Percentiles rank a stretch among this genome's conserved stretches.
These are phyloP conservation scores for Colletotrichum sp. DNA, from an alignment of 2,329 filamentous ascomycete species.

Conservation along the genomic window DNA sequence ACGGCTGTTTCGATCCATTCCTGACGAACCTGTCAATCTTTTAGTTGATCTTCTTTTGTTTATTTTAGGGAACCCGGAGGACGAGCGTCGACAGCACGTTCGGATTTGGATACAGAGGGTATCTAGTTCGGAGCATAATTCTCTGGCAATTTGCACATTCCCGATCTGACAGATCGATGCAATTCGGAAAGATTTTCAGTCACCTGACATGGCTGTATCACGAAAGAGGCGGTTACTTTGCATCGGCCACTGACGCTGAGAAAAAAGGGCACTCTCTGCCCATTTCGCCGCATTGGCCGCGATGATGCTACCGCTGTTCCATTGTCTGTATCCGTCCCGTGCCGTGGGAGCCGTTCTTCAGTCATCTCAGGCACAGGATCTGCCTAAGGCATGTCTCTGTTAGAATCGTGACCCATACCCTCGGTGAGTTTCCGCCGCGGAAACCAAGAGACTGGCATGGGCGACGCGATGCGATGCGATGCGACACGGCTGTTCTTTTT, in stretches of 20 bases:
- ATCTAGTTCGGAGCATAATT: background rate
- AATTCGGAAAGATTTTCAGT: background rate
- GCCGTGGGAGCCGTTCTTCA: background rate
- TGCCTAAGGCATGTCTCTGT: background rate
- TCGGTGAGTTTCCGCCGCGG: conserved; percentile 12
- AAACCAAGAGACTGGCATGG: background rate
- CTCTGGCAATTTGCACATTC: background rate
- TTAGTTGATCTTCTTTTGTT: background rate
- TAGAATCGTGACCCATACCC: conserved; percentile 4
- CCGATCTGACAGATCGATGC: background rate
- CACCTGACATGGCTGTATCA: background rate
- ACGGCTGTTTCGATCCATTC: background rate
- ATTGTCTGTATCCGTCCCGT: background rate
- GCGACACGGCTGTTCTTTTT: conserved; percentile 15
- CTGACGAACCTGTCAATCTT: background rate
- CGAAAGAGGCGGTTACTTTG: background rate
- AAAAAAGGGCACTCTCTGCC: background rate
- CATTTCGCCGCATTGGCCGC: background rate
- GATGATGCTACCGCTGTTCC: background rate
- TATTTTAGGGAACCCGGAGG: background rate
- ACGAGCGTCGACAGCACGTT: background rate
- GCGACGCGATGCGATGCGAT: conserved; percentile 15
- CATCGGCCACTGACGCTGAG: background rate
- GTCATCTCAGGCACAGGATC: background rate
- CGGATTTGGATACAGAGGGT: background rate